A percentile compares a stretch with the other conserved stretches of the same genome.
These are phyloP conservation scores for Xylaria intraflava DNA, from an alignment of 495 filamentous ascomycete species.

Conservation along the genomic window DNA sequence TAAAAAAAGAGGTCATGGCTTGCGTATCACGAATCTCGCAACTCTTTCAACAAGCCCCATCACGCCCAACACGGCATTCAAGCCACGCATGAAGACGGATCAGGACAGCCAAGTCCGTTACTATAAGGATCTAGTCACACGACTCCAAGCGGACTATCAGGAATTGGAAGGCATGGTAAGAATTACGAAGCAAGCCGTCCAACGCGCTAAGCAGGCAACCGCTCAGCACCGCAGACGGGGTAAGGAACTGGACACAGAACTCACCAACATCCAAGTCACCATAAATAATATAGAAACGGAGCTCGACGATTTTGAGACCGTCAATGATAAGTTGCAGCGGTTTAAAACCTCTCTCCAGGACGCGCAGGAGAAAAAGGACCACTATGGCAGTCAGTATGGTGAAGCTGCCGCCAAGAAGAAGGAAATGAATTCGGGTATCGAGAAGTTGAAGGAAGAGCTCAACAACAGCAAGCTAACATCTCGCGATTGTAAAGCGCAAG, in stretches of 20 bases:
- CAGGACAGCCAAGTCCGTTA: constrained; percentile 31
- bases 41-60: constrained; percentile 29
- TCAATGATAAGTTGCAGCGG: constrained; percentile 32
- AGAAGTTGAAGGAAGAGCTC: constrained; percentile 21
- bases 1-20: constrained; percentile 52
- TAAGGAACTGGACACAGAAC: constrained; percentile 17
- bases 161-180: constrained; percentile 31
- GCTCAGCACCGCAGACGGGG: constrained; percentile 45
- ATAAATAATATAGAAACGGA: constrained; percentile 26
- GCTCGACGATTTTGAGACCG: constrained; percentile 40
- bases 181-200: constrained; percentile 47
- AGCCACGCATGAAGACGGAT: constrained; percentile 76
- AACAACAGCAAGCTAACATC: constrained; percentile 28
- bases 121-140: constrained; percentile 32
- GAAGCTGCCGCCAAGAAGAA: constrained; percentile 28
- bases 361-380: constrained; percentile 23
- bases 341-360: constrained; percentile 30
- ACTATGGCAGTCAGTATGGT: constrained; percentile 38
- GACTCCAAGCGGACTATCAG: constrained; percentile 39
- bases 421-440: constrained; percentile 30
- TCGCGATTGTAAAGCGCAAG: constrained; percentile 39
- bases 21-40: constrained; percentile 52
- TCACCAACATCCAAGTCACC: constrained; percentile 18
- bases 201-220: constrained; percentile 52
- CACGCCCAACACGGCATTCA: constrained; percentile 22